Evolutionary conservation across 345 rosid species (phyloP).

Genomic region (Salix arbutifolia): DNA sequence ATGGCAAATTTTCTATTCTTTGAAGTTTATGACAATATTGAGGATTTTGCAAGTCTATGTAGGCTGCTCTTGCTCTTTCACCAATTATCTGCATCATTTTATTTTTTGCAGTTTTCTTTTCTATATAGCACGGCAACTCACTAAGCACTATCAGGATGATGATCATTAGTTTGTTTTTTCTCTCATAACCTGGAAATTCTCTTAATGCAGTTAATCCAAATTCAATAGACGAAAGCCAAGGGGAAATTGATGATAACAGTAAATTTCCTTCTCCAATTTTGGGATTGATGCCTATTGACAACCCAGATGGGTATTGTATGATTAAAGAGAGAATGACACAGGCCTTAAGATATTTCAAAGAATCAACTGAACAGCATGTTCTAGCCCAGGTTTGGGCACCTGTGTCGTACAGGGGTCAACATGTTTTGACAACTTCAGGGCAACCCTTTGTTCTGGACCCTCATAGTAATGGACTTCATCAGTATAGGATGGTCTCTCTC

Average conservation of each 20-base stretch:
- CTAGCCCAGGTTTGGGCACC: slow-evolving; percentile 97
- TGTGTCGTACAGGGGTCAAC: slow-evolving; percentile 50
- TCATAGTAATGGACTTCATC: slow-evolving; percentile 64
- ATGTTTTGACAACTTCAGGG: slow-evolving; percentile 73
- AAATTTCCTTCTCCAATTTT: slow-evolving; percentile 45
- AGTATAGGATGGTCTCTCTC: slow-evolving; percentile 81
- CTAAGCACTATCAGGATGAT: background rate
- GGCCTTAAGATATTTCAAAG: slow-evolving; percentile 75
- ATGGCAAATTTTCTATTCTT: background rate
- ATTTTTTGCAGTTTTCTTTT: background rate
- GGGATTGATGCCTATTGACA: slow-evolving; percentile 50
- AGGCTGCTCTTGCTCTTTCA: background rate
- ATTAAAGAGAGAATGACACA: slow-evolving; percentile 86
- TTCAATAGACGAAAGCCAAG: slow-evolving; percentile 30
- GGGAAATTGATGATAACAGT: slow-evolving; percentile 36
- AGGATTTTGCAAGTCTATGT: background rate
- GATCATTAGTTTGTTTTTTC: background rate
- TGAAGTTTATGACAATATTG: background rate
- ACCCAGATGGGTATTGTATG: slow-evolving; percentile 52
- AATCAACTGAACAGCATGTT: slow-evolving; percentile 75
- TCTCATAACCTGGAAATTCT: slow-evolving; percentile 8
- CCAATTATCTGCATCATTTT: background rate
- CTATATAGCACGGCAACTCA: background rate
- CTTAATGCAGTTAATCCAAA: slow-evolving; percentile 44
- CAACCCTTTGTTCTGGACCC: slow-evolving; percentile 89